Base-by-base conservation (phyloP, 2,329 filamentous ascomycete genomes). In the Metarhizium brunneum region DNA sequence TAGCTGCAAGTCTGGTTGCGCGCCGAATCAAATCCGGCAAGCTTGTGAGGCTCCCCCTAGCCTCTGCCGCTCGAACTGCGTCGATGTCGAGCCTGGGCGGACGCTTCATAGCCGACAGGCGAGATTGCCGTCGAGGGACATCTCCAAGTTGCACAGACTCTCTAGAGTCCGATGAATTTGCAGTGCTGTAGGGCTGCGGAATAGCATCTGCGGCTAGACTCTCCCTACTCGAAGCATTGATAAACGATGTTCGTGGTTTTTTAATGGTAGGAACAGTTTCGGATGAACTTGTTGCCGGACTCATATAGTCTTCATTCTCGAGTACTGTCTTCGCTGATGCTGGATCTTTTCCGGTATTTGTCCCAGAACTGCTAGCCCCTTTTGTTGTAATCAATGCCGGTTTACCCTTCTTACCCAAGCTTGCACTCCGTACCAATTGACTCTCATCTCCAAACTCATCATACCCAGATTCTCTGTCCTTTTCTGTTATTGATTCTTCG, bases 21-120 rank as follows among this genome's bases (percentile, higher is more conserved):
- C 94, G 83, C 64, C 84, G 81, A 62, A 99, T 97, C 58, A 99
- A 75, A 68, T 97, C 94, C 0, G 92, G 88, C 57, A 99, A 75
- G 70, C 92, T 96, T 1, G 94, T 97, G 60, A 96, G 77, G 67
- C 92, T 96, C 4, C 90, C 92, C 65, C 94, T 83, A 1, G 87
- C 83, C 69, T 96, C 90, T 16, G 89, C 88, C 53, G 87, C 84
- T 60, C 84, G 82, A 3, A 95, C 88, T 4, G 88, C 88, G 65
- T 92, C 86, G 29, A 96, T 86, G 65, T 96, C 85, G 4, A 96
- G 74, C 40, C 82, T 83, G 3, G 90, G 88, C 36, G 92, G 92
- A 51, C 81, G 73, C 61, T 78, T 74, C 55, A 85, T 75, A 13
- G 78, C 80, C 11, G 82, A 84, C 29, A 83, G 61, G 18, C 74